Evolutionary conservation across 2,329 filamentous ascomycete species (phyloP).

Genomic region (Penicillium griseofulvum): DNA sequence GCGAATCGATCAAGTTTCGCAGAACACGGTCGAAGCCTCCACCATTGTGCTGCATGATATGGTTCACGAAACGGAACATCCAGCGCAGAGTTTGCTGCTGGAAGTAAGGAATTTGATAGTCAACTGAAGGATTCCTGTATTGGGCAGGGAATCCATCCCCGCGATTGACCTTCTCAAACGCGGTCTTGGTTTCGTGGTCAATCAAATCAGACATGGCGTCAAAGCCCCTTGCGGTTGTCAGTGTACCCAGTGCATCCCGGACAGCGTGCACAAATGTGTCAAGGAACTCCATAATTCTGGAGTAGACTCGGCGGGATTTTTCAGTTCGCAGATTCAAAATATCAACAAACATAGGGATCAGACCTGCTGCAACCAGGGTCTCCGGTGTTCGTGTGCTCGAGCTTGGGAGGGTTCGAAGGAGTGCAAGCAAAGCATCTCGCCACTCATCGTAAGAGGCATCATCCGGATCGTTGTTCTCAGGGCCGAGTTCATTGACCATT

Average conservation of each 20-base stretch:
- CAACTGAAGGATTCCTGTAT: conserved; percentile 77
- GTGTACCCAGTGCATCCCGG: conserved; percentile 76
- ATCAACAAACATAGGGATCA: conserved; percentile 87
- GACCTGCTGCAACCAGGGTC: conserved; percentile 81
- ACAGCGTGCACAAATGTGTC: conserved; percentile 85
- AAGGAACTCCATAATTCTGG: conserved; percentile 80
- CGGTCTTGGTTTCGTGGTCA: conserved; percentile 70
- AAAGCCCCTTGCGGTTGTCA: conserved; percentile 79
- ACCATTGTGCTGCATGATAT: conserved; percentile 81
- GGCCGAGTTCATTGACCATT: conserved; percentile 76
- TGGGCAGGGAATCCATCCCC: conserved; percentile 70
- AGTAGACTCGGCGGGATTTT: conserved; percentile 79
- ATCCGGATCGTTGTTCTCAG: conserved; percentile 56
- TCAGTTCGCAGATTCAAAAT: conserved; percentile 78
- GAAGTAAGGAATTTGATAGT: conserved; percentile 90
- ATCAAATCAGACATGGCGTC: conserved; percentile 88
- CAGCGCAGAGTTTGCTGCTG: conserved; percentile 91
- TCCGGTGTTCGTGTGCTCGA: conserved; percentile 69
- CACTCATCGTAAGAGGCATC: conserved; percentile 76
- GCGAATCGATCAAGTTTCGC: conserved; percentile 91
- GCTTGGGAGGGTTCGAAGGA: conserved; percentile 76
- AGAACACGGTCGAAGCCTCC: conserved; percentile 86
- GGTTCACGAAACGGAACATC: conserved; percentile 93
- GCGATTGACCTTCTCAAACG: conserved; percentile 63
- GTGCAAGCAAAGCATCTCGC: conserved; percentile 84